Base-by-base conservation (phyloP, 805 yeast species). In the Teunomyces panamensis region DNA sequence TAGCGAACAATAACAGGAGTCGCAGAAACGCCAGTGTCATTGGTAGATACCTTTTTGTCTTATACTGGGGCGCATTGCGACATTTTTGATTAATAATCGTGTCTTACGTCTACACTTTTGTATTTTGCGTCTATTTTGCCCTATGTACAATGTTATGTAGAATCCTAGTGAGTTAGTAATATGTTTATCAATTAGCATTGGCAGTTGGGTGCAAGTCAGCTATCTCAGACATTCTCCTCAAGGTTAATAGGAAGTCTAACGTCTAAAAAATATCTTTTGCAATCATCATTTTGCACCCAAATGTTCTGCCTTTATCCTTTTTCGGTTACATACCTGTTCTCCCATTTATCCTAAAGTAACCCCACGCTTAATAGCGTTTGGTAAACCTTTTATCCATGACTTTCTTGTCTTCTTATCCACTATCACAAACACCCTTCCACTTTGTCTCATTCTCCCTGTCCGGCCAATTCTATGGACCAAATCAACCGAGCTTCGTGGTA, bases 401-500 rank as follows among this genome's bases (percentile, higher is more conserved):
- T 85, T 84, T n/a, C 79, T 75, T 43, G 75, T 66, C 51, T 81
- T 85, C 52, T 83, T 83, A 51, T 84, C 85, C 26, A 85, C 84
- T 44, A 92, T 80, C 58, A 94, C 71, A 52, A 89, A 85, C 1
- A 89, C 97, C 51, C 96, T 77, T 10, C 99, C 99, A 32, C 85
- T 76, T 59, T 85, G 89, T 39, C 86, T 87, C 87, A 91, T 84
- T 63, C 99, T 73, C 2, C 97, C 97, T 0, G 97, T 92, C 68
- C 99, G 80, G 1, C 99, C 99, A 1, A 89, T 85, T 51, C 99
- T 74, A 63, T 92, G 98, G 16, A 92, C 82, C 50, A 92, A 72
- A 65, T 92, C 98, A 14, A 89, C 84, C 0, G 97, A 80, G 11
- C 86, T 84, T 45, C 79, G 78, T 5, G 99, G 99, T 39, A 90